Percentiles rank a stretch among this genome's conserved stretches.
Conservation (phyloP, 2,329 filamentous ascomycete genomes). For the Chrysosporium queenslandicum region DNA sequence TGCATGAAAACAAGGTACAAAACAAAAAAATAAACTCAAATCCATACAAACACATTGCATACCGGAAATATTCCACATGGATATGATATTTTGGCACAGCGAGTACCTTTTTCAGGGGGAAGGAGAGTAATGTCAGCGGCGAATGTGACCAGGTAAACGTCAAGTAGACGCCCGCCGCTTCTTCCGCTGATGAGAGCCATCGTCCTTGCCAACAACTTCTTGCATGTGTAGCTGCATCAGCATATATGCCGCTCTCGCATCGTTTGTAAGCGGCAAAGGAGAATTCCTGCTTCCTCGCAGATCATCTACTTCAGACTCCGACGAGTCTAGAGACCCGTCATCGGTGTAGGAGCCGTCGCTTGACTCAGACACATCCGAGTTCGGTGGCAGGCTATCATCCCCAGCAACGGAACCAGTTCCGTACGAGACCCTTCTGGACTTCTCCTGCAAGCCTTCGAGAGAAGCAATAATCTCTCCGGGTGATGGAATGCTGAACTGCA, state of each 20-base stretch:
- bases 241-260: conserved; percentile 32
- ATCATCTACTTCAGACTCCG: neutral
- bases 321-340: conserved; percentile 5
- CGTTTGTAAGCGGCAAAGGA: conserved; percentile 20
- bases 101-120: too few species aligned
- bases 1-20: neutral
- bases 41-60: neutral
- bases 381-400: neutral
- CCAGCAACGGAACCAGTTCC: neutral
- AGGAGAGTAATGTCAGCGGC: too few species aligned
- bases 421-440: conserved; percentile 12
- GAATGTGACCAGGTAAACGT: too few species aligned
- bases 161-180: conserved; percentile 17
- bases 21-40: neutral
- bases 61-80: too few species aligned
- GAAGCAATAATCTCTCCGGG: conserved; percentile 22
- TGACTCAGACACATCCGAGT: neutral
- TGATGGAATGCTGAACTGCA: conserved; percentile 15
- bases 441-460: conserved; percentile 16
- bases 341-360: conserved; percentile 13
- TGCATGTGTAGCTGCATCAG: conserved; percentile 30
- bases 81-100: too few species aligned
- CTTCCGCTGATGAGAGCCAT: conserved; percentile 15
- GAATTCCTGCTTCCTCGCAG: conserved; percentile 19
- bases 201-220: conserved; percentile 20